Conservation (phyloP, 1,284 basidiomycete species). For the Leccinum angustisporum region DNA sequence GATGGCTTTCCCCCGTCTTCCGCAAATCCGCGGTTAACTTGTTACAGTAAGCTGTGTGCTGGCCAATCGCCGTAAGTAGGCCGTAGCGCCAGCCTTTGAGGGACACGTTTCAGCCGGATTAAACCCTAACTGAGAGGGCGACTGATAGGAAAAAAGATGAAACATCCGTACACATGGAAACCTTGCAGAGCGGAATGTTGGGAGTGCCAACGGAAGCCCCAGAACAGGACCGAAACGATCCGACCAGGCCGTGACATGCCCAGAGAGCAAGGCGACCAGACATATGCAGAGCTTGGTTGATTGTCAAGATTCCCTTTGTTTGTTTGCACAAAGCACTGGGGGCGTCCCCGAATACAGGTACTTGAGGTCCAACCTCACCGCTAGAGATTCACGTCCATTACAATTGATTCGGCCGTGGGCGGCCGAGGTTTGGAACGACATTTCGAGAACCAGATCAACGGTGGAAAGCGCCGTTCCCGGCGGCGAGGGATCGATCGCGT, state of each 20-base stretch:
- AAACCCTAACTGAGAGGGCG: slow-evolving; percentile 16
- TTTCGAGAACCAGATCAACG: neutral
- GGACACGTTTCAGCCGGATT: slow-evolving; percentile 30
- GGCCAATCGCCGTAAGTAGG: slow-evolving; percentile 13
- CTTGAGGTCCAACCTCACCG: slow-evolving; percentile 23
- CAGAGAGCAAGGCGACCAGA: slow-evolving; percentile 4
- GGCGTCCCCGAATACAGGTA: slow-evolving; percentile 15
- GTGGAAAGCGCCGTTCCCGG: neutral
- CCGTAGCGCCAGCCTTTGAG: slow-evolving; percentile 6
- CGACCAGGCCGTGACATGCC: neutral
- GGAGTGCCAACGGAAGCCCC: slow-evolving; percentile 12
- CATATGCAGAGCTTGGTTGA: slow-evolving; percentile 1
- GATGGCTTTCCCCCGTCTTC: slow-evolving; percentile 2
- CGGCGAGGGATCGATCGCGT: neutral
- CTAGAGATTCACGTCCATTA: slow-evolving; percentile 2
- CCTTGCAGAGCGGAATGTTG: slow-evolving; percentile 6
- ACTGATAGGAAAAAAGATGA: slow-evolving; percentile 18
- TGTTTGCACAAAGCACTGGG: neutral
- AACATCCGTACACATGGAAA: slow-evolving; percentile 23
- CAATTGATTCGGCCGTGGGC: neutral
- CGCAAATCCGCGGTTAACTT: slow-evolving; percentile 20
- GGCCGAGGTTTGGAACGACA: slow-evolving; percentile 1
- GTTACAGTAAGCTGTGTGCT: slow-evolving; percentile 7
- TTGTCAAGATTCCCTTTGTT: slow-evolving; percentile 1
- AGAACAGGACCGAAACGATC: slow-evolving; percentile 7